Conservation (phyloP, 257 asterid species). For the Gentiana macrophylla region DNA sequence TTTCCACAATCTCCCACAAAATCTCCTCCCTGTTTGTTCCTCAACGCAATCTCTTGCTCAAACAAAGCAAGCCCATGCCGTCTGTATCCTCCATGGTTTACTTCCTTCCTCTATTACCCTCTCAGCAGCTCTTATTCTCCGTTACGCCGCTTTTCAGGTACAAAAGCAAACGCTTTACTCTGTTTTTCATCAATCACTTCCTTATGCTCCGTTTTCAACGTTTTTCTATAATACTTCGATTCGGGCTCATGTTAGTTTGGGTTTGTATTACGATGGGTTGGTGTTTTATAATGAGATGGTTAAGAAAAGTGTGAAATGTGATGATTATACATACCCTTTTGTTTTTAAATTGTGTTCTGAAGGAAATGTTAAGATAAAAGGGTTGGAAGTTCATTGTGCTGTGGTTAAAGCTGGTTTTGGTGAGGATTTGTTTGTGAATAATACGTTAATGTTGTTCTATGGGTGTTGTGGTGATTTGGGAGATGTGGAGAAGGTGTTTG, state of each 20-base stretch:
- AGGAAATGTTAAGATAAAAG: slow-evolving; percentile 26
- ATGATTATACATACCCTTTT: slow-evolving; percentile 66
- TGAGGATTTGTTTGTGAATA: slow-evolving; percentile 46
- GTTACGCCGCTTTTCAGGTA: slow-evolving; percentile 37
- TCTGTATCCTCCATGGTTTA: slow-evolving; percentile 33
- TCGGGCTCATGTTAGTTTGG: slow-evolving; percentile 31
- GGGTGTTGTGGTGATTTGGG: slow-evolving; percentile 39
- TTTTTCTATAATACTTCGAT: slow-evolving; percentile 58
- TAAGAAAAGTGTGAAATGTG: slow-evolving; percentile 29
- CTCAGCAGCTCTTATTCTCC: slow-evolving; percentile 55
- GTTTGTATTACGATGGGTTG: slow-evolving; percentile 20
- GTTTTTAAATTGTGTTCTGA: slow-evolving; percentile 61
- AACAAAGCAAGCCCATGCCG: slow-evolving; percentile 54
- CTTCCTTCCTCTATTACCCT: slow-evolving; percentile 55
- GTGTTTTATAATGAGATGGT: slow-evolving; percentile 39
- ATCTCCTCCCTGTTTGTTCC: slow-evolving; percentile 34
- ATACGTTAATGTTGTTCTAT: slow-evolving; percentile 48
- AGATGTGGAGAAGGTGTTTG: slow-evolving; percentile 36
- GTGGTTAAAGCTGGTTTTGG: slow-evolving; percentile 44
- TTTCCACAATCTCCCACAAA: slow-evolving; percentile 9
- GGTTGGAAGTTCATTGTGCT: slow-evolving; percentile 57
- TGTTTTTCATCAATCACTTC: slow-evolving; percentile 30
- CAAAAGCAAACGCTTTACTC: slow-evolving; percentile 18
- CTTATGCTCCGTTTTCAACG: slow-evolving; percentile 44
- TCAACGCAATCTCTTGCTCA: slow-evolving; percentile 31